phyloP scores from a whole-genome alignment of 768 basidiomycete genomes.

The Lactarius sp. region DNA sequence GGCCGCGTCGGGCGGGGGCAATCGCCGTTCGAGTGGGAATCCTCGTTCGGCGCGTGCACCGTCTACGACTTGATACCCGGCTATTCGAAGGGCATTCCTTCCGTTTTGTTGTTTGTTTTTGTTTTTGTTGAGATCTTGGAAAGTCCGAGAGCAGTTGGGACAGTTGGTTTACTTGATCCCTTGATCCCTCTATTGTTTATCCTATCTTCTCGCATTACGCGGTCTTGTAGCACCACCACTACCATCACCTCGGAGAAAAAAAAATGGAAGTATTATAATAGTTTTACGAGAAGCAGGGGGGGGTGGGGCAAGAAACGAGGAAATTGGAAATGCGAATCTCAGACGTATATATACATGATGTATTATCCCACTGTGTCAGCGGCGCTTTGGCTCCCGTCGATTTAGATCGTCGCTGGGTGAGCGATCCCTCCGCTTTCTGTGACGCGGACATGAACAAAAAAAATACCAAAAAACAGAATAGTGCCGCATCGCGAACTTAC shows the following conservation, averaged over 20 bases:
- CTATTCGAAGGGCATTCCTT: too few species aligned
- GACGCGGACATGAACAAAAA: not conserved
- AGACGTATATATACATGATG: not conserved
- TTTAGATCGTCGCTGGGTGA: constrained; percentile 22
- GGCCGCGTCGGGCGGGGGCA: constrained; percentile 43
- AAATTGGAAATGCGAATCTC: not conserved
- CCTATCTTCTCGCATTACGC: not conserved
- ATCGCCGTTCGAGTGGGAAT: constrained; percentile 22
- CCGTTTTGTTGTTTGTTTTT: not conserved
- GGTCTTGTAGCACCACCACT: not conserved
- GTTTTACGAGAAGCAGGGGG: not conserved
- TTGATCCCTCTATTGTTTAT: not conserved
- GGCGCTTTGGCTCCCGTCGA: constrained; percentile 24
- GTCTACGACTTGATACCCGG: constrained; percentile 12
- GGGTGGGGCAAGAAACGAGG: not conserved
- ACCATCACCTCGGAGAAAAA: not conserved
- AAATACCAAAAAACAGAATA: not conserved
- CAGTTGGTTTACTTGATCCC: not conserved
- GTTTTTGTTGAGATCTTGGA: not conserved
- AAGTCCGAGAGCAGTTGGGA: not conserved
- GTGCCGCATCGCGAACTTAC: constrained; percentile 11
- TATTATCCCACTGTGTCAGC: constrained; percentile 12
- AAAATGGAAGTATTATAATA: not conserved
- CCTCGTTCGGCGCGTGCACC: constrained; percentile 23
- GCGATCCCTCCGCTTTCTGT: constrained; percentile 26